A percentile compares a stretch with the other conserved stretches of the same genome.
phyloP scores from a whole-genome alignment of 1,284 basidiomycete genomes.

The Sparassis latifolia region DNA sequence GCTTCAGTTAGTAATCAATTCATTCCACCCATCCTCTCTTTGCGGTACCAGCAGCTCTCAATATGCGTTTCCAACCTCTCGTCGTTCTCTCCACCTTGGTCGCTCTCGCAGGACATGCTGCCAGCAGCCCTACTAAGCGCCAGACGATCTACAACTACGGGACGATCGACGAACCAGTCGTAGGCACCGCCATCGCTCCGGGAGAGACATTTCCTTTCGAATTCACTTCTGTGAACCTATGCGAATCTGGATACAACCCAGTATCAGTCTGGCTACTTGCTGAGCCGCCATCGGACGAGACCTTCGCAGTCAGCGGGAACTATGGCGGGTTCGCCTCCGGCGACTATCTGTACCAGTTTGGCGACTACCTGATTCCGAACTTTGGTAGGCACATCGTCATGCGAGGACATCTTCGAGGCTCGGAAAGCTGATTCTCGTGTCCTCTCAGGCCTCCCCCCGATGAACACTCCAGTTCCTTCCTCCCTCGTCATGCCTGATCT shows the following conservation, averaged over 20 bases:
- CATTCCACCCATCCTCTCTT: too few relatives aligned
- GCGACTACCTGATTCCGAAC: constrained; percentile 16
- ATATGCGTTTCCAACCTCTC: constrained; percentile 1
- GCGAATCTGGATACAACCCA: constrained; percentile 18
- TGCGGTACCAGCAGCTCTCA: too few relatives aligned
- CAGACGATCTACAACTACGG: constrained; percentile 14
- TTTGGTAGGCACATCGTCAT: constrained; percentile 10
- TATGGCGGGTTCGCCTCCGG: constrained; percentile 12
- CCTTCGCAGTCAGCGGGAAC: constrained; percentile 4
- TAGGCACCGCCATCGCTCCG: constrained; percentile 10
- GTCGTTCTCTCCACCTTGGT: neutral
- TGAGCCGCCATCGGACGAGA: constrained; percentile 6
- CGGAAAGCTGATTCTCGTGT: too few relatives aligned
- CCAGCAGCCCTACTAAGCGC: too few relatives aligned
- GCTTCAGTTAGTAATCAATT: too few relatives aligned
- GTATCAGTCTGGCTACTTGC: constrained; percentile 16
- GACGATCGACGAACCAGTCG: constrained; percentile 9
- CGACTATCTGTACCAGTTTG: constrained; percentile 15
- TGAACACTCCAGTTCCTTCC: neutral
- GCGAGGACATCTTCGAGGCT: too few relatives aligned
- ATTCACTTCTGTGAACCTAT: constrained; percentile 13
- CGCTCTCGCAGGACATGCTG: neutral
- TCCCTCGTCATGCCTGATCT: constrained; percentile 7
- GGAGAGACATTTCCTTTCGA: constrained; percentile 14
- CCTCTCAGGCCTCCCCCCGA: too few relatives aligned